phyloP scores from a whole-genome alignment of 495 filamentous ascomycete genomes.

The Lichina pygmaea region DNA sequence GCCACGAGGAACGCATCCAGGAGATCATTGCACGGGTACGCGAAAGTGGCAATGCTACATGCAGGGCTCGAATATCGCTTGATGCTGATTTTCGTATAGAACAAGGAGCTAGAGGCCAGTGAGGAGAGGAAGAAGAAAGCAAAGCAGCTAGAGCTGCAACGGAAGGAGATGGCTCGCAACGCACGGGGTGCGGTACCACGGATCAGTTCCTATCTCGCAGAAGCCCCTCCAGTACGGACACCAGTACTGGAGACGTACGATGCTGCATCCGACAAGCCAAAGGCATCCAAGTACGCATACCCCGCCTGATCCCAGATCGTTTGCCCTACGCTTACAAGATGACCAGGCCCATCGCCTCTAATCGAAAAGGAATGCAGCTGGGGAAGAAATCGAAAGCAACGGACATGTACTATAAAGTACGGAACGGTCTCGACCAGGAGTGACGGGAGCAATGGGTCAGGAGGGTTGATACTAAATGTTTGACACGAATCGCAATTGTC shows the following conservation, averaged over 20 bases:
- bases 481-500: too few relatives aligned
- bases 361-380: slow-evolving; percentile 94
- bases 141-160: slow-evolving; percentile 93
- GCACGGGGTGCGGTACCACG: slow-evolving; percentile 31
- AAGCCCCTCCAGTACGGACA: slow-evolving; percentile 54
- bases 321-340: background rate
- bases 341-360: slow-evolving; percentile 32
- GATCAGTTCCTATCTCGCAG: slow-evolving; percentile 62
- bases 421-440: too few relatives aligned
- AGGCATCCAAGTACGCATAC: slow-evolving; percentile 33
- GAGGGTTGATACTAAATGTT: too few relatives aligned
- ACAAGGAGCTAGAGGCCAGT: slow-evolving; percentile 93
- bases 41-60: background rate
- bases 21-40: slow-evolving; percentile 81
- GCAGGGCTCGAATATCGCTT: too few relatives aligned
- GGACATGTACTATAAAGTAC: slow-evolving; percentile 32
- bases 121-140: slow-evolving; percentile 96
- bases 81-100: slow-evolving; percentile 20
- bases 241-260: slow-evolving; percentile 62
- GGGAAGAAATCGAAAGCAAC: slow-evolving; percentile 95
- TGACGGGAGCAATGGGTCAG: too few relatives aligned
- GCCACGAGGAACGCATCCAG: slow-evolving; percentile 92
- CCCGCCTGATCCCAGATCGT: background rate
- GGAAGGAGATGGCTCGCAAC: slow-evolving; percentile 57
- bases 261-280: slow-evolving; percentile 89